Conservation (phyloP, 1,284 basidiomycete species). For the Microbotryum silenes-acaulis region DNA sequence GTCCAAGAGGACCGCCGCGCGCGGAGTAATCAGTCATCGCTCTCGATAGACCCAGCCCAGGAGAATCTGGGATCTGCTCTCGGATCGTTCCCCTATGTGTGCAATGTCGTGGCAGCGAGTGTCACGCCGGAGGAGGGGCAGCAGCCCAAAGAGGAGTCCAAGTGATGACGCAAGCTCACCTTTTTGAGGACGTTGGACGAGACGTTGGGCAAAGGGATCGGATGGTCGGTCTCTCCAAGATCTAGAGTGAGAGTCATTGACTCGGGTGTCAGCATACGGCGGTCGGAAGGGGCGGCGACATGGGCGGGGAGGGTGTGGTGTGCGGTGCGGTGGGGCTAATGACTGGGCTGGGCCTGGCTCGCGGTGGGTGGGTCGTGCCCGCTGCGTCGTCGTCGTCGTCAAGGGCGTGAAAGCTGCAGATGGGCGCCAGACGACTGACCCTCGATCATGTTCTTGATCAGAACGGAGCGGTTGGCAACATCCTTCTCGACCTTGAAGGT, state of each 20-base stretch:
- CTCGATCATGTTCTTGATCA: constrained; percentile 99
- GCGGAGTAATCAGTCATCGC: too few species aligned
- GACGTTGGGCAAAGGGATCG: constrained; percentile 95
- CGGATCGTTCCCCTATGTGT: too few species aligned
- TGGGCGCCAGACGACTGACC: constrained; percentile 49
- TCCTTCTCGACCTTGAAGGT: constrained; percentile 88
- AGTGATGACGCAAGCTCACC: constrained; percentile 46
- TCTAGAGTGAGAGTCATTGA: constrained; percentile 49
- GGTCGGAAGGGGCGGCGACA: background rate
- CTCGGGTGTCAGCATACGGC: background rate
- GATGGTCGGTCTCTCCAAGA: constrained; percentile 76
- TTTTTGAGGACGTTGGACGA: constrained; percentile 94
- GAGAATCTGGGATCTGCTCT: too few species aligned
- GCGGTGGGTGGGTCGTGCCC: background rate
- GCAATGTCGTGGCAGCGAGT: too few species aligned
- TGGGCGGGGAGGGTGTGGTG: background rate
- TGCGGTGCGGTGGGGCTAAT: background rate
- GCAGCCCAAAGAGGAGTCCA: too few species aligned
- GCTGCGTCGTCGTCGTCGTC: background rate
- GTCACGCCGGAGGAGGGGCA: too few species aligned
- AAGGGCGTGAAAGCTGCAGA: background rate
- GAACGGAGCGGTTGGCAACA: constrained; percentile 77
- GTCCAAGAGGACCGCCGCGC: too few species aligned
- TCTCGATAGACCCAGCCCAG: too few species aligned
- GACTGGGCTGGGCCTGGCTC: too few species aligned